Evolutionary conservation across 176 grass and related monocot genomes (phyloP), one percentile per base, ranked within the genome.

Genomic region (Hordeum marinum): DNA sequence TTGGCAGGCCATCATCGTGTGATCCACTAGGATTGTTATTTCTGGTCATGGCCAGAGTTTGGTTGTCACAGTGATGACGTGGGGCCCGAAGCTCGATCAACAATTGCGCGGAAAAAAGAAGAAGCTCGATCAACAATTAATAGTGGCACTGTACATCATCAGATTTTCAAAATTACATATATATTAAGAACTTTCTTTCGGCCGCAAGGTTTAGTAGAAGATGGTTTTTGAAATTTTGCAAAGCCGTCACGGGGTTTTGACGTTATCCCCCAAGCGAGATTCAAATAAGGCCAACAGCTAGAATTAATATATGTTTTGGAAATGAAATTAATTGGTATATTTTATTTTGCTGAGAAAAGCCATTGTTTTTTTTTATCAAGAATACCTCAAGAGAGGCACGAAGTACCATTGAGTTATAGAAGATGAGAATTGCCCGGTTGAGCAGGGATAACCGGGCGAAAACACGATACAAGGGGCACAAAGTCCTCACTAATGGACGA

Each of bases 51-150:
- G 65, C 24, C 14, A 70, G 13, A 41, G 26, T 72, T 61, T 24
- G 20, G 54, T 57, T 71, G 78, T 85, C 63, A 85, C 72, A 77
- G 52, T 65, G 41, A 77, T 82, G 23, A 78, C 12, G 5, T 25
- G 17, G 21, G 66, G 36, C 36, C 34, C 36, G 7, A n/a, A 59
- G 21, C 20, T n/a, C 17, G 14, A 17, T 45, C 42, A 13, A 45
- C 0, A 45, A 45, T 45, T 45, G 11, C 42, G 11, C 0, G 42
- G 12, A 45, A 13, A 35, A 45, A 1, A 43, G 42, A 45, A 45
- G 42, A 45, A 45, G 42, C 42, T 13, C 42, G 42, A 45, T 45
- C 9, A 41, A 37, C 8, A 60, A 48, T 54, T 39, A 80, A 29
- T 75, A 26, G 54, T 76, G 42, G 42, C 0, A 48, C 17, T 63